phyloP scores from a whole-genome alignment of 495 filamentous ascomycete species.

The Penicillium daleae region DNA sequence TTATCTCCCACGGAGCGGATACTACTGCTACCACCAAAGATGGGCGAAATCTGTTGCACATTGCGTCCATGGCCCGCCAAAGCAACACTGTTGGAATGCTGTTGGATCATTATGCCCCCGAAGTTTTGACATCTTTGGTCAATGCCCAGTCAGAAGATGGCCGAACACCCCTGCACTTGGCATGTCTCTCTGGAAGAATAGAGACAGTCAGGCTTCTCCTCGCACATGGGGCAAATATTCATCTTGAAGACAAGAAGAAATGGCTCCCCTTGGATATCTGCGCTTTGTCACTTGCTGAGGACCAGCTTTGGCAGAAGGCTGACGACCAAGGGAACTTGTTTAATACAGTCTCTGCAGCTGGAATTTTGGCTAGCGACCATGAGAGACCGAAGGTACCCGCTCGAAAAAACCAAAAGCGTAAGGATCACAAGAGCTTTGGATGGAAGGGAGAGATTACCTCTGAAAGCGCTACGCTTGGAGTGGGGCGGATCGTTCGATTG shows the following conservation, averaged over 20 bases:
- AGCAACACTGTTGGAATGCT: conserved; percentile 37
- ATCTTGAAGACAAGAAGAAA: conserved; percentile 2
- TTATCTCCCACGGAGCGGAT: conserved; percentile 43
- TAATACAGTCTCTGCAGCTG: conserved; percentile 8
- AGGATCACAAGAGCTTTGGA: conserved; percentile 7
- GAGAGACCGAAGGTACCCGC: background rate
- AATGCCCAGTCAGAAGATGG: conserved; percentile 22
- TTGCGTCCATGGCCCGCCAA: conserved; percentile 39
- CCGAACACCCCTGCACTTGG: conserved; percentile 37
- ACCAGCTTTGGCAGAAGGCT: conserved; percentile 13
- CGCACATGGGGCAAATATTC: conserved; percentile 34
- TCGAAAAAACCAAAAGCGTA: background rate
- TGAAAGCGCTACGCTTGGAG: conserved; percentile 11
- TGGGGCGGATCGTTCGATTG: conserved; percentile 10
- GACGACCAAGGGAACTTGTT: conserved; percentile 14
- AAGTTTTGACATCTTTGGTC: conserved; percentile 12
- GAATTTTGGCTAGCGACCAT: conserved; percentile 6
- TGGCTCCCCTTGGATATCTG: conserved; percentile 17
- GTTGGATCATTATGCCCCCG: conserved; percentile 20
- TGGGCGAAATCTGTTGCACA: conserved; percentile 41
- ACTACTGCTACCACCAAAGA: conserved; percentile 29
- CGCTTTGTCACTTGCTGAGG: conserved; percentile 14
- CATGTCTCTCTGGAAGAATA: conserved; percentile 40
- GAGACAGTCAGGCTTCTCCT: conserved; percentile 41
- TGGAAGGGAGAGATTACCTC: conserved; percentile 24